Percentiles rank a stretch among this genome's conserved stretches.
Conservation (phyloP, 169 alveolate species). For the Plasmodium reichenowi region DNA sequence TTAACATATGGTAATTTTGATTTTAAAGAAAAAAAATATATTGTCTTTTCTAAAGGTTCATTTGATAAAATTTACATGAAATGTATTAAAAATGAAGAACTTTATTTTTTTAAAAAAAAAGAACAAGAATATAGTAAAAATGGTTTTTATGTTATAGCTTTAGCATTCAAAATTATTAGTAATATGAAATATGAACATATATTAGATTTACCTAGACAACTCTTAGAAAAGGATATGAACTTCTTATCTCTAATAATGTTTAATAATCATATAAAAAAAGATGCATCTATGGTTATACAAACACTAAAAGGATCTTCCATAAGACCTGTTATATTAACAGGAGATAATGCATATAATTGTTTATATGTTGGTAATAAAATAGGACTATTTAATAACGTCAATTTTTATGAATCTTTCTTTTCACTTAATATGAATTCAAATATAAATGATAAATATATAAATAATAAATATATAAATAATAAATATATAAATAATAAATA, state of each 20-base stretch:
- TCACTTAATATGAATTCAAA: constrained; percentile 36
- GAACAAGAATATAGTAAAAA: constrained; percentile 77
- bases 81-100: constrained; percentile 58
- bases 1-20: constrained; percentile 59
- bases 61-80: constrained; percentile 59
- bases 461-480: background rate
- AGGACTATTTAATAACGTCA: constrained; percentile 76
- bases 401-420: constrained; percentile 48
- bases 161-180: constrained; percentile 69
- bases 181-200: constrained; percentile 14
- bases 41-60: constrained; percentile 75
- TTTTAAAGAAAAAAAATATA: constrained; percentile 24
- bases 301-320: constrained; percentile 82
- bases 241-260: constrained; percentile 81
- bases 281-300: constrained; percentile 78
- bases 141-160: constrained; percentile 71
- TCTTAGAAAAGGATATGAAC: constrained; percentile 80
- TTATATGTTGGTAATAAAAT: constrained; percentile 82
- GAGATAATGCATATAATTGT: constrained; percentile 85
- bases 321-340: constrained; percentile 86
- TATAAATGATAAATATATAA: background rate
- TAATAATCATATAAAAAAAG: constrained; percentile 82
- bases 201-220: constrained; percentile 59
- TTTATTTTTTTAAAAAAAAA: constrained; percentile 51
- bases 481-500: background rate